Conservation (phyloP, 208 protist genomes). For the Crithidia thermophila region DNA sequence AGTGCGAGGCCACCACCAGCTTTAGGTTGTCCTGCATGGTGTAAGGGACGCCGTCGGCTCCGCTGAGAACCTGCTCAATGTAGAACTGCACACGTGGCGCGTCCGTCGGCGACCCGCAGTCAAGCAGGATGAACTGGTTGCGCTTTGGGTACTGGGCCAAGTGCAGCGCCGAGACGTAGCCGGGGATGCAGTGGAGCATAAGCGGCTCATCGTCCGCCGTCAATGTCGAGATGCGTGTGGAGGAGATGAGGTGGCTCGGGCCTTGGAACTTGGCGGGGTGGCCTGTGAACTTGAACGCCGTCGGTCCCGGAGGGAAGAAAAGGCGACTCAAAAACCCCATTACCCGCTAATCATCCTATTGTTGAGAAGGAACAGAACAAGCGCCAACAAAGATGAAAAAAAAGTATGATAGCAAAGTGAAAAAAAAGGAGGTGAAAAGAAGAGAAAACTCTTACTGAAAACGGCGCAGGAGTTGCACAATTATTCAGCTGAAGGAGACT, state of each 20-base stretch:
- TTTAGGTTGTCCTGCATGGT: conserved; percentile 37
- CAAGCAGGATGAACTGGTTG: conserved; percentile 42
- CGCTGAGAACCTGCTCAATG: conserved; percentile 44
- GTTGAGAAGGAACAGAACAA: background rate
- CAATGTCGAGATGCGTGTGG: conserved; percentile 28
- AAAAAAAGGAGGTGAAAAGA: too few species aligned
- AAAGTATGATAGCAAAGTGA: too few species aligned
- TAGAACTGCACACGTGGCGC: conserved; percentile 45
- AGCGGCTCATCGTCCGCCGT: conserved; percentile 31
- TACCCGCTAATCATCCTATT: background rate
- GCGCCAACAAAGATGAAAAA: background rate
- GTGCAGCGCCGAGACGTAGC: conserved; percentile 42
- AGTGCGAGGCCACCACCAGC: conserved; percentile 44
- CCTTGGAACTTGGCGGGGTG: conserved; percentile 29
- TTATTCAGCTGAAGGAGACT: background rate
- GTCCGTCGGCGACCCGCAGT: conserved; percentile 50
- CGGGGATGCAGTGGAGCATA: conserved; percentile 49
- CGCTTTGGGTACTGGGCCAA: conserved; percentile 42
- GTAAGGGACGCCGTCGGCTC: background rate
- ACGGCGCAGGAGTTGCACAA: too few species aligned
- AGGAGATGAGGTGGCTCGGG: conserved; percentile 34
- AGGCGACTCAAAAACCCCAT: conserved; percentile 29
- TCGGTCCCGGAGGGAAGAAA: conserved; percentile 23
- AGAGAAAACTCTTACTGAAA: too few species aligned
- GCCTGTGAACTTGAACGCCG: conserved; percentile 37